Evolutionary conservation across 2,329 filamentous ascomycete species (phyloP).

Genomic region (Coniella lustricola): DNA sequence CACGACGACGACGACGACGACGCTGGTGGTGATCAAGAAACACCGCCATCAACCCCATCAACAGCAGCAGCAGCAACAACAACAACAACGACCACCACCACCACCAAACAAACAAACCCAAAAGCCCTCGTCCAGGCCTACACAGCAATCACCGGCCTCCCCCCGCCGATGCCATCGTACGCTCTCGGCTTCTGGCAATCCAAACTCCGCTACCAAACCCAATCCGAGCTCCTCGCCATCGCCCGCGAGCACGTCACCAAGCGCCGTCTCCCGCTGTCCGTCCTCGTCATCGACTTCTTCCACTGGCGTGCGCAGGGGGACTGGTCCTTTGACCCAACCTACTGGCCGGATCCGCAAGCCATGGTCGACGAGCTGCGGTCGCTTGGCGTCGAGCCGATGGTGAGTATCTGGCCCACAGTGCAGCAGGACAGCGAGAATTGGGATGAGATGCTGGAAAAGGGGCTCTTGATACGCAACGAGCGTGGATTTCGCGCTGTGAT

Average conservation of each 20-base stretch:
- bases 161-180: slow-evolving; percentile 63
- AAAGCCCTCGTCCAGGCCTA: slow-evolving; percentile 51
- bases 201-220: slow-evolving; percentile 58
- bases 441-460: slow-evolving; percentile 53
- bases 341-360: slow-evolving; percentile 57
- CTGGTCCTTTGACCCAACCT: slow-evolving; percentile 58
- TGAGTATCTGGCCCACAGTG: slow-evolving; percentile 63
- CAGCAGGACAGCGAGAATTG: slow-evolving; percentile 53
- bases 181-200: slow-evolving; percentile 64
- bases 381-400: slow-evolving; percentile 58
- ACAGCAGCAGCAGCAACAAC: too few species aligned
- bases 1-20: too few species aligned
- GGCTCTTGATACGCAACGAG: slow-evolving; percentile 53
- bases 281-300: slow-evolving; percentile 64
- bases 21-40: too few species aligned
- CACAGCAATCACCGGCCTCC: slow-evolving; percentile 47
- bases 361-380: slow-evolving; percentile 56
- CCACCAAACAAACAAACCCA: slow-evolving; percentile 40
- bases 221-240: slow-evolving; percentile 54
- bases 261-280: slow-evolving; percentile 49
- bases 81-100: slow-evolving; percentile 30
- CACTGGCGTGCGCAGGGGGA: slow-evolving; percentile 62
- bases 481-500: slow-evolving; percentile 51
- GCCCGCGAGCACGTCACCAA: slow-evolving; percentile 49
- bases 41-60: too few species aligned